These are phyloP conservation scores for Pyricularia pennisetigena DNA, from an alignment of 2,329 filamentous ascomycete species.

Conservation along the genomic window DNA sequence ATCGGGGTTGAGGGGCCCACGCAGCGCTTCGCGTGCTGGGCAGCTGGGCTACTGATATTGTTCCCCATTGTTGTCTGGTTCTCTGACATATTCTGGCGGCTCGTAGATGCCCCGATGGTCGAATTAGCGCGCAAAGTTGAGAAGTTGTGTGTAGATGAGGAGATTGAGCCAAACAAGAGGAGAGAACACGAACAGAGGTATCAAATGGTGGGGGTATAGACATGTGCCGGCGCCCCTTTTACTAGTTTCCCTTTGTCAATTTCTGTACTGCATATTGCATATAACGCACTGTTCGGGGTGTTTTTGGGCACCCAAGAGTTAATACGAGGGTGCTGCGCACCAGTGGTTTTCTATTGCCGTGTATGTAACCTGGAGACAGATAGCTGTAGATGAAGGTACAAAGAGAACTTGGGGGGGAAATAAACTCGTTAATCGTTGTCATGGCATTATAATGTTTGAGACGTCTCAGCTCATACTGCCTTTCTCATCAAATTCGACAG, in stretches of 20 bases:
- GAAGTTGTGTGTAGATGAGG: slow-evolving; percentile 13
- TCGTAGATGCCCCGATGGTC: slow-evolving; percentile 36
- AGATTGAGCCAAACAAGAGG: background rate
- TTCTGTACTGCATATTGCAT: background rate
- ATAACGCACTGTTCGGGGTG: background rate
- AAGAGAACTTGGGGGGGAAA: background rate
- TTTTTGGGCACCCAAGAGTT: background rate
- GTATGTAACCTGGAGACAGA: background rate
- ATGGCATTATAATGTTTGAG: background rate
- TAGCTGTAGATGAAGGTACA: background rate
- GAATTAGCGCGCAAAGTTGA: slow-evolving; percentile 18
- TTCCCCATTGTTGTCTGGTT: slow-evolving; percentile 36
- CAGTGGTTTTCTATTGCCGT: background rate
- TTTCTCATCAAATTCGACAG: background rate
- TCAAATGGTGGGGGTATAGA: background rate
- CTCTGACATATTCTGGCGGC: slow-evolving; percentile 49
- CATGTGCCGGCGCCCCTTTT: background rate
- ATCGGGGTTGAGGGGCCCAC: slow-evolving; percentile 18
- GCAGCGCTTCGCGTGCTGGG: slow-evolving; percentile 22
- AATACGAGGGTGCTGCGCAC: background rate
- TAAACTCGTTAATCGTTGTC: background rate
- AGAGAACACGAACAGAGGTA: background rate
- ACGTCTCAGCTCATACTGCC: background rate
- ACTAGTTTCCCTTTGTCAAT: background rate
- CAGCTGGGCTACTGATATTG: slow-evolving; percentile 25